Evolutionary conservation across 805 yeast species (phyloP).

Genomic region (Yarrowia sp.): DNA sequence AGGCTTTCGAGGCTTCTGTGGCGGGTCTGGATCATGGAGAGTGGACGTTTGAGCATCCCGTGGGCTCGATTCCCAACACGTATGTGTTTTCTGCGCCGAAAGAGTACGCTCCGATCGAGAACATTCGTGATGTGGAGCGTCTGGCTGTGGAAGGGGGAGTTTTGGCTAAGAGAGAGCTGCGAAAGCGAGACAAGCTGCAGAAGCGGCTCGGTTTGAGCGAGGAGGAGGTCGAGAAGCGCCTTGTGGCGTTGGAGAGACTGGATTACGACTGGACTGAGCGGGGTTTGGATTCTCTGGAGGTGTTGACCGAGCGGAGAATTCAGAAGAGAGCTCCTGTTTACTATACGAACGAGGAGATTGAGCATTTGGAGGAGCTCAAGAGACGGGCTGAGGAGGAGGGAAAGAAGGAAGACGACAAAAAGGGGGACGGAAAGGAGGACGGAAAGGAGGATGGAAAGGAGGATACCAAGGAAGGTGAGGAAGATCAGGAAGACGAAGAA

Average conservation of each 20-base stretch:
- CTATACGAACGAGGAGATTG: background rate
- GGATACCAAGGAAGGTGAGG: background rate
- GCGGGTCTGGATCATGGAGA: conserved; percentile 33
- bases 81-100: conserved; percentile 59
- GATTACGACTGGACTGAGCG: background rate
- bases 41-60: conserved; percentile 62
- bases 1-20: background rate
- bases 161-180: background rate
- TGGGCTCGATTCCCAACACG: conserved; percentile 59
- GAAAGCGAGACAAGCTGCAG: background rate
- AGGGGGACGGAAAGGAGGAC: background rate
- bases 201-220: background rate
- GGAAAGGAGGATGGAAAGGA: background rate
- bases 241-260: conserved; percentile 1
- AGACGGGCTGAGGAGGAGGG: background rate
- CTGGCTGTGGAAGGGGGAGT: background rate
- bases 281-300: background rate
- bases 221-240: background rate
- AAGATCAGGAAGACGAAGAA: background rate
- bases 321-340: background rate
- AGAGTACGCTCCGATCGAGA: conserved; percentile 31
- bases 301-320: background rate
- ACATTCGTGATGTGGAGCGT: conserved; percentile 14
- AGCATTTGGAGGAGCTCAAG: background rate
- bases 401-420: too few relatives aligned